These are phyloP conservation scores for Sugiyamaella japonica DNA, from an alignment of 1,139 yeast species.

Conservation along the genomic window DNA sequence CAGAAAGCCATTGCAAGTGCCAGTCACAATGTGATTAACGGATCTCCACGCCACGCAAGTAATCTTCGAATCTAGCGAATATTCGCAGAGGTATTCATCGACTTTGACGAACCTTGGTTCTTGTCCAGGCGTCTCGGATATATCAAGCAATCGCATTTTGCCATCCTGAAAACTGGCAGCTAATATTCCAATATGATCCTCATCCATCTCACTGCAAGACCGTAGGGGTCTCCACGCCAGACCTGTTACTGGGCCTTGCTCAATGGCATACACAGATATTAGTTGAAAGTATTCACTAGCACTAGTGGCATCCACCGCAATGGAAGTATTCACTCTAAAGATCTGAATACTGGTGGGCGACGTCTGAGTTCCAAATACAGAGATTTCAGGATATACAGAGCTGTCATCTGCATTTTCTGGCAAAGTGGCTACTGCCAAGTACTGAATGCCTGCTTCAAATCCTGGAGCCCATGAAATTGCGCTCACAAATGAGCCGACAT, in stretches of 20 bases:
- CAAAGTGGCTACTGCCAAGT: slow-evolving; percentile 56
- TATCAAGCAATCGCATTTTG: slow-evolving; percentile 52
- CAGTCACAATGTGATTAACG: slow-evolving; percentile 54
- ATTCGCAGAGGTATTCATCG: slow-evolving; percentile 39
- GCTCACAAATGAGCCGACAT: slow-evolving; percentile 34
- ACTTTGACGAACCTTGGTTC: slow-evolving; percentile 36
- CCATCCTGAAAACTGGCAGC: slow-evolving; percentile 66
- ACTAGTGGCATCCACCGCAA: background rate
- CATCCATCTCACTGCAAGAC: slow-evolving; percentile 32
- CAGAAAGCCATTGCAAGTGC: slow-evolving; percentile 64
- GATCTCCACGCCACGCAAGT: slow-evolving; percentile 59
- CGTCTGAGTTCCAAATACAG: slow-evolving; percentile 25
- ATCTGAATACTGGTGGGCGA: slow-evolving; percentile 31
- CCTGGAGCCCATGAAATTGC: slow-evolving; percentile 38
- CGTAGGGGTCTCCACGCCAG: slow-evolving; percentile 24
- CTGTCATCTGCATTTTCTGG: slow-evolving; percentile 26
- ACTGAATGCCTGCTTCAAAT: slow-evolving; percentile 39
- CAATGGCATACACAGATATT: slow-evolving; percentile 44
- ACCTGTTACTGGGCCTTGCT: slow-evolving; percentile 46
- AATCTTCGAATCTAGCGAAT: slow-evolving; percentile 40
- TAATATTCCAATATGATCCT: slow-evolving; percentile 44
- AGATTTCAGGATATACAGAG: slow-evolving; percentile 24
- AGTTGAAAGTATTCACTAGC: slow-evolving; percentile 22
- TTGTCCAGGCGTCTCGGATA: slow-evolving; percentile 1
- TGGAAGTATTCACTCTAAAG: slow-evolving; percentile 21